Evolutionary conservation across 2,329 filamentous ascomycete genomes (phyloP), one percentile per base, ranked within the genome.

Genomic region (Neofusicoccum sp.): DNA sequence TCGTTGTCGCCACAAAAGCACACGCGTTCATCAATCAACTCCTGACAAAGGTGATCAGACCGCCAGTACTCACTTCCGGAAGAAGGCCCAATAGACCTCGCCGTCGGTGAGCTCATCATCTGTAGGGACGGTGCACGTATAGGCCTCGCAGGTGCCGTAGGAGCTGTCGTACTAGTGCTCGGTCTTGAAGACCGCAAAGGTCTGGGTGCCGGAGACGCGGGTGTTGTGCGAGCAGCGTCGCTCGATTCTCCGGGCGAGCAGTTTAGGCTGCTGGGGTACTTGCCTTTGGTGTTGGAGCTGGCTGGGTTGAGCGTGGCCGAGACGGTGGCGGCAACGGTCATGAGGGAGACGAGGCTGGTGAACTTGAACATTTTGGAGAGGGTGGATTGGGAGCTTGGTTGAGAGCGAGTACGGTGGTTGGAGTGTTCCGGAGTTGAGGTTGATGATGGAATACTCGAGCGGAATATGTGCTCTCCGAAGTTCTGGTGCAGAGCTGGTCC

Each of bases 131-230:
- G 45, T 50, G 58, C 45, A 61, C 43, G 44, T 50, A 29, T 61
- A 61, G 16, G 58, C 58, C 44, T 49, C 28, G 58, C 58, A 83
- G 4, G 79, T 83, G 44, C 60, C 60, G 41, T 83, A 83, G 2
- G 68, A 68, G 22, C 64, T 66, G 65, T 82, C 78, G 67, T 81
- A 81, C 61, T 80, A 68, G 68, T 81, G 80, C 68, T 83, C 78
- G 4, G 74, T 76, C 56, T 48, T 39, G 69, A 78, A 79, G 54
- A 78, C 68, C 48, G 76, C 77, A 47, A 78, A 79, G 11, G 76
- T 79, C 64, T 79, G 74, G 0, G 64, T 72, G 37, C 68, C 66
- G 12, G 68, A 69, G 44, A 71, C 74, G 39, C 76, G 76, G 1
- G 76, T 78, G 70, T 79, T 79, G 69, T 78, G 71, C 54, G 71